A percentile compares a stretch with the other conserved stretches of the same genome.
Evolutionary conservation across 2,329 filamentous ascomycete species (phyloP).

Genomic region (Xylaria multiplex): DNA sequence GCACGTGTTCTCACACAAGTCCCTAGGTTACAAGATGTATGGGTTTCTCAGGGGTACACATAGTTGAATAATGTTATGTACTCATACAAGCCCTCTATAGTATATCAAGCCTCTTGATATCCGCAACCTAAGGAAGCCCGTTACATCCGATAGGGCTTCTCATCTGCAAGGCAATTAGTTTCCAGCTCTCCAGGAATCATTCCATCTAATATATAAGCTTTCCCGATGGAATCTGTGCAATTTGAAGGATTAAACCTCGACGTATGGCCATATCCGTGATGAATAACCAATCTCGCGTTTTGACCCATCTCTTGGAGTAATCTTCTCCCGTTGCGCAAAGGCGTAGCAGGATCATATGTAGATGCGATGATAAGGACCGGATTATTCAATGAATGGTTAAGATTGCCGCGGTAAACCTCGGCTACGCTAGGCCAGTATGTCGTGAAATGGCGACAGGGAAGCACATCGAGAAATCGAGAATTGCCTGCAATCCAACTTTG

Average conservation of each 20-base stretch:
- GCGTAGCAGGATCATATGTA: slow-evolving; percentile 62
- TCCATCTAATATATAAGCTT: slow-evolving; percentile 5
- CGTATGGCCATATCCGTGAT: slow-evolving; percentile 62
- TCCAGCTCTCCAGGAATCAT: background rate
- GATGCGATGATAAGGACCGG: slow-evolving; percentile 60
- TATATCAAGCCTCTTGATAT: too few relatives aligned
- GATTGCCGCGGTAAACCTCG: slow-evolving; percentile 58
- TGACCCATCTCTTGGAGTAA: slow-evolving; percentile 57
- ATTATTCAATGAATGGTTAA: slow-evolving; percentile 56
- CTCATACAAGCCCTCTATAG: too few relatives aligned
- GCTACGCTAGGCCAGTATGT: slow-evolving; percentile 58
- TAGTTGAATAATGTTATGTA: too few relatives aligned
- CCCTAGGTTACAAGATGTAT: too few relatives aligned
- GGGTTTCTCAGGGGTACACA: too few relatives aligned
- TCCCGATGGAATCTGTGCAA: slow-evolving; percentile 7
- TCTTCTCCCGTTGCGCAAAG: slow-evolving; percentile 58
- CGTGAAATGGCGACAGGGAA: slow-evolving; percentile 59
- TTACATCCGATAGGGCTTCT: background rate
- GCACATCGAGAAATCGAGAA: slow-evolving; percentile 56
- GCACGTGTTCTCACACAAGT: too few relatives aligned
- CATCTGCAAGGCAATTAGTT: slow-evolving; percentile 1
- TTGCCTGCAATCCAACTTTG: slow-evolving; percentile 60
- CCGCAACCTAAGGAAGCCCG: background rate
- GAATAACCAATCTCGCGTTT: slow-evolving; percentile 59
- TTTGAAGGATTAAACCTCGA: slow-evolving; percentile 43